phyloP scores from a whole-genome alignment of 1,284 basidiomycete genomes.

The Pyrrhoderma noxium region DNA sequence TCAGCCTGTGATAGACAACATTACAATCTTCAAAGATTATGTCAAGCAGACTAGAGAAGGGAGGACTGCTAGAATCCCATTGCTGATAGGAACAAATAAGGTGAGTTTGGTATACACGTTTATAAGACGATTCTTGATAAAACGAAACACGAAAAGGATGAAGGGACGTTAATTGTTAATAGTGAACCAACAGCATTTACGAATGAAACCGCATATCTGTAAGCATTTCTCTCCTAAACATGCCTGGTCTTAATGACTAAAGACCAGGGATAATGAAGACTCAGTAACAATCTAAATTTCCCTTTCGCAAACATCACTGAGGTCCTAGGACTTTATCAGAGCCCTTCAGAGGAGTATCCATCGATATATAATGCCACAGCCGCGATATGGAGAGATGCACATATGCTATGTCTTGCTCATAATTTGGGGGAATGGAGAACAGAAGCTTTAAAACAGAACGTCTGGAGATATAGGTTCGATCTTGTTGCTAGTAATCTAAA shows the following conservation, averaged over 20 bases:
- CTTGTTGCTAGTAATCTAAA: constrained; percentile 36
- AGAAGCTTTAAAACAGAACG: constrained; percentile 28
- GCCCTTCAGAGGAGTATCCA: constrained; percentile 25
- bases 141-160: constrained; percentile 27
- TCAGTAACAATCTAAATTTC: constrained; percentile 38
- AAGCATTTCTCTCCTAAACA: neutral
- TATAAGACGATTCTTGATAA: neutral
- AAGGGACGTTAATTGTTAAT: constrained; percentile 37
- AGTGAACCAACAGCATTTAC: constrained; percentile 37
- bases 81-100: constrained; percentile 37
- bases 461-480: constrained; percentile 39
- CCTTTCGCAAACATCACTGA: constrained; percentile 27
- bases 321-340: constrained; percentile 25
- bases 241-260: too few relatives aligned
- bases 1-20: constrained; percentile 38
- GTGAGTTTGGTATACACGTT: constrained; percentile 15
- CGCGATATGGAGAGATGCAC: constrained; percentile 38
- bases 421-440: constrained; percentile 35
- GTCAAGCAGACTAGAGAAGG: constrained; percentile 31
- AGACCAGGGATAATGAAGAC: constrained; percentile 24
- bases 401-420: constrained; percentile 39
- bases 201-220: constrained; percentile 33
- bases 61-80: constrained; percentile 33
- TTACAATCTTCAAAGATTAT: constrained; percentile 37
- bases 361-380: constrained; percentile 27